Evolutionary conservation across 2,329 filamentous ascomycete genomes (phyloP).

Genomic region (Pseudocercospora pini-densiflorae): DNA sequence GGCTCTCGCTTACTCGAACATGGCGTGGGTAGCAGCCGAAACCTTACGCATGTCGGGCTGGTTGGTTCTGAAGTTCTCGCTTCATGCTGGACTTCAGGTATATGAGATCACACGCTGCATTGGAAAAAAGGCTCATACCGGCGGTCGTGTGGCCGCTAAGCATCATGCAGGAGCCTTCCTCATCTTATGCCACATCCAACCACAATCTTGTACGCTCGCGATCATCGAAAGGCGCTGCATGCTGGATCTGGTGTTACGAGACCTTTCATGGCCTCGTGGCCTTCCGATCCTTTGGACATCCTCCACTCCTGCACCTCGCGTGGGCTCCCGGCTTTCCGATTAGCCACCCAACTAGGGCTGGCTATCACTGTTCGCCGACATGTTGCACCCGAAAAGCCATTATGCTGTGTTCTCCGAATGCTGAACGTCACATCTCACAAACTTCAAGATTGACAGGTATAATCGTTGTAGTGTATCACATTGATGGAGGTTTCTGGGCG

Average conservation of each 20-base stretch:
- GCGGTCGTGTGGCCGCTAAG: background rate
- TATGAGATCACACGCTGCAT: slow-evolving; percentile 24
- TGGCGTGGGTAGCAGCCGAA: slow-evolving; percentile 7
- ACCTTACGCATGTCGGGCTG: background rate
- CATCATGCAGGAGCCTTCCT: slow-evolving; percentile 10
- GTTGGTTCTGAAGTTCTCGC: background rate
- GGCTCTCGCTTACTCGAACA: slow-evolving; percentile 25
- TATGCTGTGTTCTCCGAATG: background rate
- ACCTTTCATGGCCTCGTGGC: slow-evolving; percentile 4
- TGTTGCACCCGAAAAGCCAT: slow-evolving; percentile 4
- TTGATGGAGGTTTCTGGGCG: background rate
- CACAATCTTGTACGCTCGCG: slow-evolving; percentile 17
- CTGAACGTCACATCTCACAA: slow-evolving; percentile 12
- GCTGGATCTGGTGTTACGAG: slow-evolving; percentile 18
- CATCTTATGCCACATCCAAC: slow-evolving; percentile 4
- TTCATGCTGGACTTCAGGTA: background rate
- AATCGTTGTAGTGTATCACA: background rate
- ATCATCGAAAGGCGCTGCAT: slow-evolving; percentile 15
- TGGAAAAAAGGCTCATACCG: slow-evolving; percentile 15
- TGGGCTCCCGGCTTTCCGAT: slow-evolving; percentile 17
- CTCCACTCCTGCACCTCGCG: slow-evolving; percentile 10
- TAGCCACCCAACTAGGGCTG: slow-evolving; percentile 7
- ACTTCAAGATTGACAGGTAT: background rate
- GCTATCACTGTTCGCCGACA: background rate
- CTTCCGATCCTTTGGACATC: background rate